Evolutionary conservation across 2,329 filamentous ascomycete genomes (phyloP).

Genomic region (Venturia oleaginea): DNA sequence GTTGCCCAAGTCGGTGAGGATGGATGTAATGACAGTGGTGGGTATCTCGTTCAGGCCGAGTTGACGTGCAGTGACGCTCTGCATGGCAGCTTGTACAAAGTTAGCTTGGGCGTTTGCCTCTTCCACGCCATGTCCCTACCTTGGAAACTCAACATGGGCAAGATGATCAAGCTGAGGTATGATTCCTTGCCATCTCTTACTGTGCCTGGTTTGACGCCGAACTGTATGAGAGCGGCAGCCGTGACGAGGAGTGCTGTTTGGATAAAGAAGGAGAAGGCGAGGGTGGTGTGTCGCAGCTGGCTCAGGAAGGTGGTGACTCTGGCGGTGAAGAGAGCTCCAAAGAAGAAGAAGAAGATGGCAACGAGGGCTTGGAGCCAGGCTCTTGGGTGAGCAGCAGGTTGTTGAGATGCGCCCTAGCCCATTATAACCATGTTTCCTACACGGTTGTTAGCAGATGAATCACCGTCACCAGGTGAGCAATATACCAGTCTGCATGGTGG

Average conservation of each 20-base stretch:
- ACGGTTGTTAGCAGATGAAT: not conserved
- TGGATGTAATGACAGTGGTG: slow-evolving; percentile 46
- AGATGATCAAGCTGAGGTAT: slow-evolving; percentile 12
- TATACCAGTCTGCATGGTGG: slow-evolving; percentile 44
- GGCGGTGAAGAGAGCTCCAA: slow-evolving; percentile 39
- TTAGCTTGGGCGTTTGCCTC: not conserved
- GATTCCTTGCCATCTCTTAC: not conserved
- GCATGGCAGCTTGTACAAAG: slow-evolving; percentile 33
- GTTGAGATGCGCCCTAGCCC: slow-evolving; percentile 47
- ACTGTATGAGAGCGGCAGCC: slow-evolving; percentile 40
- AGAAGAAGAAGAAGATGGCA: slow-evolving; percentile 45
- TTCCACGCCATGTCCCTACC: not conserved
- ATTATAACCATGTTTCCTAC: slow-evolving; percentile 55
- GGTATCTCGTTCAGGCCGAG: slow-evolving; percentile 47
- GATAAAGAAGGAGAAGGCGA: slow-evolving; percentile 42
- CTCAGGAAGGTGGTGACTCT: slow-evolving; percentile 23
- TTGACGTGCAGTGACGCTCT: slow-evolving; percentile 42
- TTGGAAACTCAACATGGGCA: slow-evolving; percentile 43
- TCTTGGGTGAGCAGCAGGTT: slow-evolving; percentile 41
- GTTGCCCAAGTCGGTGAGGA: slow-evolving; percentile 45
- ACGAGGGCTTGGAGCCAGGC: slow-evolving; percentile 46
- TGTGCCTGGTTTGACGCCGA: slow-evolving; percentile 20
- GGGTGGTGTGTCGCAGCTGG: slow-evolving; percentile 31
- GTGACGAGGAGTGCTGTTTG: slow-evolving; percentile 45
- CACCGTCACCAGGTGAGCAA: not conserved